phyloP scores from a whole-genome alignment of 2,329 filamentous ascomycete genomes.

The Phyllosticta citriasiana region DNA sequence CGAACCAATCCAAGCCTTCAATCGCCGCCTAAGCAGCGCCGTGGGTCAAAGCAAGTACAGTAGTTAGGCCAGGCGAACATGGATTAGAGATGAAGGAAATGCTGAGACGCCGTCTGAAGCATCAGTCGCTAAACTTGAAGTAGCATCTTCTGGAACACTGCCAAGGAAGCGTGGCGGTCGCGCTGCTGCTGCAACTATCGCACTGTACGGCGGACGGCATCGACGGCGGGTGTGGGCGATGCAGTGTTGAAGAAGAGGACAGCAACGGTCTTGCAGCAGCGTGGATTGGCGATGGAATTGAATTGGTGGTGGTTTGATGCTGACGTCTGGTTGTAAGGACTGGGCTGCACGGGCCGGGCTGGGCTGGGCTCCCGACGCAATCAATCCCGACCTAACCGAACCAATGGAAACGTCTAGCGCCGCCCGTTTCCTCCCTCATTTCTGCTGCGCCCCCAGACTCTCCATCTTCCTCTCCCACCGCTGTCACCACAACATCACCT shows the following conservation, averaged over 20 bases:
- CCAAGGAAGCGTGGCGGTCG: background rate
- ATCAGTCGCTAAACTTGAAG: background rate
- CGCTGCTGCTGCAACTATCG: background rate
- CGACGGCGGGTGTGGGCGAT: background rate
- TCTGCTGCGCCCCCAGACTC: background rate
- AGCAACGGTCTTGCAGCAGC: background rate
- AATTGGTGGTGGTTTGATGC: background rate
- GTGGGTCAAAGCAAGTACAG: too few relatives aligned
- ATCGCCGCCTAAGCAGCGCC: too few relatives aligned
- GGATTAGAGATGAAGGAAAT: background rate
- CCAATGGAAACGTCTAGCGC: background rate
- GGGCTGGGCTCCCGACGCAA: background rate
- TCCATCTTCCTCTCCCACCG: background rate
- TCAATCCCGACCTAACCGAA: background rate
- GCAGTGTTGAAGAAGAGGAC: background rate
- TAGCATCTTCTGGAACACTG: background rate
- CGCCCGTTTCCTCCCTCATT: conserved; percentile 1
- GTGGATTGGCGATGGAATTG: background rate
- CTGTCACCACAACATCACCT: background rate
- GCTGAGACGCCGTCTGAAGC: background rate
- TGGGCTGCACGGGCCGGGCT: too few relatives aligned
- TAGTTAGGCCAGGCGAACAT: background rate
- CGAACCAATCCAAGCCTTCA: too few relatives aligned
- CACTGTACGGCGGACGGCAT: background rate
- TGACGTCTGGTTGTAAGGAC: background rate